Percentiles rank a stretch among this genome's conserved stretches.
These are phyloP conservation scores for Takashimella koratensis DNA, from an alignment of 1,284 basidiomycete species.

Conservation along the genomic window DNA sequence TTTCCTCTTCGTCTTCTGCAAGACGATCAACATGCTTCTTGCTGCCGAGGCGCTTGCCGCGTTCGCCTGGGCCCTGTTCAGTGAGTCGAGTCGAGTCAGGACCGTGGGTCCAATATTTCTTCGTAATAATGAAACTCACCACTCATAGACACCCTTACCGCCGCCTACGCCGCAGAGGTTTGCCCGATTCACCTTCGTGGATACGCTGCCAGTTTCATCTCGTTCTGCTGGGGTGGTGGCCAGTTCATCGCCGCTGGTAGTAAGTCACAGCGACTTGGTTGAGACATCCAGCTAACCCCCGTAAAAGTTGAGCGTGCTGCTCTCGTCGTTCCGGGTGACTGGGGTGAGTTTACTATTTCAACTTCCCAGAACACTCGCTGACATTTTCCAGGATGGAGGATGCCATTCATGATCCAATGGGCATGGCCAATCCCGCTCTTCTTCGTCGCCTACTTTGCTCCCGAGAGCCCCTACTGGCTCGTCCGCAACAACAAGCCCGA, in stretches of 20 bases:
- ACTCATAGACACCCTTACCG: conserved; percentile 44
- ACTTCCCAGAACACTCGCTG: not conserved
- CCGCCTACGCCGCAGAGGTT: conserved; percentile 52
- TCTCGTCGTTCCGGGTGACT: conserved; percentile 30
- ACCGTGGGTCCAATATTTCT: not conserved
- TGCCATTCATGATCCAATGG: conserved; percentile 23
- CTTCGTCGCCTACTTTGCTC: conserved; percentile 10
- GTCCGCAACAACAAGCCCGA: conserved; percentile 46
- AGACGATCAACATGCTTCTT: conserved; percentile 41
- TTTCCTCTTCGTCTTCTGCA: conserved; percentile 47
- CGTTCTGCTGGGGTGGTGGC: conserved; percentile 51
- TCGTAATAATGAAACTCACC: not conserved
- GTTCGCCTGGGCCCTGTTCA: conserved; percentile 14
- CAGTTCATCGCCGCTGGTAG: conserved; percentile 43
- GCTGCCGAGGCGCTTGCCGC: conserved; percentile 13
- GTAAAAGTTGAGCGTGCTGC: conserved; percentile 44
- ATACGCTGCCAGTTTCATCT: conserved; percentile 51
- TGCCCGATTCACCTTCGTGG: conserved; percentile 51
- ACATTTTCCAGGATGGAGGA: conserved; percentile 12
- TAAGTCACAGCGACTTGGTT: too few relatives aligned
- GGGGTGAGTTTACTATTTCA: too few relatives aligned
- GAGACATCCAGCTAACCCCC: too few relatives aligned
- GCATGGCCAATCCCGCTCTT: conserved; percentile 21
- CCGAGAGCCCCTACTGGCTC: conserved; percentile 46
- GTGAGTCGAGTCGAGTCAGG: not conserved